Conservation (phyloP, 2,329 filamentous ascomycete species). For the Ascochyta fabae region DNA sequence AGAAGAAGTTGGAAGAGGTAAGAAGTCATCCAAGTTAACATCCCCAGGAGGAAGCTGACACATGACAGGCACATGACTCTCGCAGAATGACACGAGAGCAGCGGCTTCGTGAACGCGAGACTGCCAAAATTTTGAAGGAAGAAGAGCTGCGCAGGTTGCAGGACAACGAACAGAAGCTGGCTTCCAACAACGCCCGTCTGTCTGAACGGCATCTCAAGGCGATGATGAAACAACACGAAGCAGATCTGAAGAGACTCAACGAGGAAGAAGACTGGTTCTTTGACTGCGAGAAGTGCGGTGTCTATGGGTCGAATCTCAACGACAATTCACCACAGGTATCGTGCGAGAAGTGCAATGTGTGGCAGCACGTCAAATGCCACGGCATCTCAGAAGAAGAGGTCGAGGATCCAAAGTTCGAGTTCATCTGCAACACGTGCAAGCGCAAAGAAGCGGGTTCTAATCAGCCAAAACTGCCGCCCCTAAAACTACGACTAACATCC, state of each 20-base stretch:
- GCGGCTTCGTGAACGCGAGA: slow-evolving; percentile 83
- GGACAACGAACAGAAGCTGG: slow-evolving; percentile 70
- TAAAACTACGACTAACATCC: slow-evolving; percentile 65
- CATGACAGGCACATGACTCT: slow-evolving; percentile 70
- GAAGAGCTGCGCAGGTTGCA: slow-evolving; percentile 82
- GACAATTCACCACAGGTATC: slow-evolving; percentile 93
- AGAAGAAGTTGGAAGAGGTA: slow-evolving; percentile 70
- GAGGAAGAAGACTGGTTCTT: slow-evolving; percentile 88
- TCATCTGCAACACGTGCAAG: slow-evolving; percentile 80
- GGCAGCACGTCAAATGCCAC: slow-evolving; percentile 95
- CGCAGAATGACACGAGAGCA: slow-evolving; percentile 85
- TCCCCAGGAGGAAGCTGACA: slow-evolving; percentile 30
- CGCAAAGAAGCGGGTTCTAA: slow-evolving; percentile 68
- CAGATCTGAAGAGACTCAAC: slow-evolving; percentile 73
- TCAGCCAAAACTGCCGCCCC: slow-evolving; percentile 66
- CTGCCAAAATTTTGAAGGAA: slow-evolving; percentile 81
- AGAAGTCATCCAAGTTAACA: no score
- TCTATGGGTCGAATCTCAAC: slow-evolving; percentile 86
- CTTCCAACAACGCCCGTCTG: slow-evolving; percentile 58
- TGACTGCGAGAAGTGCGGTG: slow-evolving; percentile 86
- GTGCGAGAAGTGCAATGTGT: slow-evolving; percentile 91
- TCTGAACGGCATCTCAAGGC: slow-evolving; percentile 83
- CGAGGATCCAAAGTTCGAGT: slow-evolving; percentile 78
- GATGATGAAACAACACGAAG: slow-evolving; percentile 80
- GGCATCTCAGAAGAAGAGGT: slow-evolving; percentile 79